Evolutionary conservation across 169 alveolate species (phyloP).

Genomic region (Amoebophrya sp.): DNA sequence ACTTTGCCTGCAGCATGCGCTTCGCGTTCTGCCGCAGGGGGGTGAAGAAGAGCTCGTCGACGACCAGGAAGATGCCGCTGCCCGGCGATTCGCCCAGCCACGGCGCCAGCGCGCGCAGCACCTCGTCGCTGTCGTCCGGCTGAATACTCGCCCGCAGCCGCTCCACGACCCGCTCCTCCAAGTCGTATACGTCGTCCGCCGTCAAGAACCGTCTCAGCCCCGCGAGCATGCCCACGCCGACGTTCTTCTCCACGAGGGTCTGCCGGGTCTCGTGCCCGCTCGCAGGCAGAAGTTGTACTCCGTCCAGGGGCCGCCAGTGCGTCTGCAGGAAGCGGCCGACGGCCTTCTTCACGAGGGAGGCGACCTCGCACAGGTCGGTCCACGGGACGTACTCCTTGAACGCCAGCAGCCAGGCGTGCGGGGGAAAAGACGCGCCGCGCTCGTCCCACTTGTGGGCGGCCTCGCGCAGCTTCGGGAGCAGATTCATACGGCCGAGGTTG

Average conservation of each 20-base stretch:
- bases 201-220: neutral
- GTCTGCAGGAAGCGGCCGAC: neutral
- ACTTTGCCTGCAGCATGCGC: neutral
- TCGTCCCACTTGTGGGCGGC: neutral
- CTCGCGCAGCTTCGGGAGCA: neutral
- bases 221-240: neutral
- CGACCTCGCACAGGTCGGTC: neutral
- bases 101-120: neutral
- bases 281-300: too few relatives aligned
- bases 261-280: neutral
- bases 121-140: neutral
- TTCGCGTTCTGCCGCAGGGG: neutral
- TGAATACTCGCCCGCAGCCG: neutral
- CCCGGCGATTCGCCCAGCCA: neutral
- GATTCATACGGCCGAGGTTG: neutral
- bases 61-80: too few relatives aligned
- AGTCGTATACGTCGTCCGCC: neutral
- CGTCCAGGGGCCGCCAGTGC: neutral
- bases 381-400: neutral
- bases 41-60: neutral
- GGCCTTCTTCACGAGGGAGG: neutral
- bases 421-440: neutral
- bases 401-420: neutral
- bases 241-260: neutral
- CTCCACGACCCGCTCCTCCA: neutral